phyloP scores from a whole-genome alignment of 768 basidiomycete genomes.

The Pulveroboletus sp. region DNA sequence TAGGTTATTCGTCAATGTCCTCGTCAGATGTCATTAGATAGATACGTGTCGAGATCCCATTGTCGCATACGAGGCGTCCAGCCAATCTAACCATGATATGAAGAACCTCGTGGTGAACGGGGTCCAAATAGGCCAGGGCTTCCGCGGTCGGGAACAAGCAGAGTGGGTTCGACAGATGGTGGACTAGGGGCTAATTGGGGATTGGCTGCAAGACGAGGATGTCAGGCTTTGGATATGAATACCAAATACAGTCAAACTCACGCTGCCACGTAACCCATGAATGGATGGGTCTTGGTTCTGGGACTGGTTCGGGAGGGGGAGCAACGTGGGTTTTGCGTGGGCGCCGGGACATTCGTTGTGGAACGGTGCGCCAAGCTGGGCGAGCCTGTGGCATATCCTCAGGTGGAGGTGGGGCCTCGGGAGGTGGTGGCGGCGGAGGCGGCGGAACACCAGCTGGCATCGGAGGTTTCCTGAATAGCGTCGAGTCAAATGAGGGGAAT shows the following conservation, averaged over 20 bases:
- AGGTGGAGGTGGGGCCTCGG: too few relatives aligned
- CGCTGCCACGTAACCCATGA: conserved; percentile 66
- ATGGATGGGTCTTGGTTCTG: conserved; percentile 28
- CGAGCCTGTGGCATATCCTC: conserved; percentile 42
- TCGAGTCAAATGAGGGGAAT: conserved; percentile 33
- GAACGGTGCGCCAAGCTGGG: conserved; percentile 58
- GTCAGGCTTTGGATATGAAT: background rate
- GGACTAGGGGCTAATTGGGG: conserved; percentile 51
- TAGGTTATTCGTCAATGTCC: too few relatives aligned
- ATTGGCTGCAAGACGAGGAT: conserved; percentile 48
- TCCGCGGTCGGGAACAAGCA: conserved; percentile 49
- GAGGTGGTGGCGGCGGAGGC: too few relatives aligned
- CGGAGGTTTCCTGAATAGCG: too few relatives aligned
- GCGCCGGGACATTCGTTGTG: too few relatives aligned
- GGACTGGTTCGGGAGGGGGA: conserved; percentile 2
- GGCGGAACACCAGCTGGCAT: too few relatives aligned
- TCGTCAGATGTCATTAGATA: too few relatives aligned
- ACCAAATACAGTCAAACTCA: conserved; percentile 30
- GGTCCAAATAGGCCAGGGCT: conserved; percentile 74
- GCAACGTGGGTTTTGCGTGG: too few relatives aligned
- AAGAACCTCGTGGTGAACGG: conserved; percentile 45
- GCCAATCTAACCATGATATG: too few relatives aligned
- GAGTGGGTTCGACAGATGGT: conserved; percentile 47
- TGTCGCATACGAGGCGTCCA: too few relatives aligned
- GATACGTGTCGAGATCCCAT: too few relatives aligned